Evolutionary conservation across 305 asterid genomes (phyloP).

Genomic region (Withania somnifera): DNA sequence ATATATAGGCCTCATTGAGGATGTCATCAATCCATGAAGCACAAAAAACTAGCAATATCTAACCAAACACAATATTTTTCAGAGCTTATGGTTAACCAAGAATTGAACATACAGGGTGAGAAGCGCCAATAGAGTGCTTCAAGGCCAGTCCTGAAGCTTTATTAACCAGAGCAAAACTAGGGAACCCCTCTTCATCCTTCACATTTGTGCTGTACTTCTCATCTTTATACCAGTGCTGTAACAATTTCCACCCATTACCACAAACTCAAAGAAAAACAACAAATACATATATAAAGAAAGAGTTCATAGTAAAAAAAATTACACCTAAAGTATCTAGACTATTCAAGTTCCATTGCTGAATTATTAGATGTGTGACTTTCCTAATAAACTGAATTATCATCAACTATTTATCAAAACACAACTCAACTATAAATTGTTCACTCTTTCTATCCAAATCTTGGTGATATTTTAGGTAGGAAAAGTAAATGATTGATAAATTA

Average conservation of each 20-base stretch:
- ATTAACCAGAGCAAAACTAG: conserved; percentile 72
- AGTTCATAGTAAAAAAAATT: background rate
- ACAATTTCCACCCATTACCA: background rate
- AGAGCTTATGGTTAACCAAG: background rate
- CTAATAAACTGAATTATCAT: too few species aligned
- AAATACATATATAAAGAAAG: too few species aligned
- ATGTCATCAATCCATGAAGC: background rate
- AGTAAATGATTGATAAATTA: too few species aligned
- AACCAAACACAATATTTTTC: background rate
- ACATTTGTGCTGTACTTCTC: conserved; percentile 58
- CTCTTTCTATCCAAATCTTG: too few species aligned
- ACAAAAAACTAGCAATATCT: background rate
- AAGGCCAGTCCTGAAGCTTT: conserved; percentile 71
- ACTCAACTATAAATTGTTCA: too few species aligned
- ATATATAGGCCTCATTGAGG: background rate
- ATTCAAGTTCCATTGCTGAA: too few species aligned
- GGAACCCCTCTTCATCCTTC: conserved; percentile 77
- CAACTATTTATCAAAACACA: too few species aligned
- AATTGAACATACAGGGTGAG: conserved; percentile 27
- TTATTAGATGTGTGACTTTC: too few species aligned
- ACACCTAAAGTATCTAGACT: too few species aligned
- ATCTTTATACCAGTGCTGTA: conserved; percentile 74
- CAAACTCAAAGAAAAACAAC: background rate
- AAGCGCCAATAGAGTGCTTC: conserved; percentile 55
- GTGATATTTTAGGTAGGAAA: too few species aligned